Evolutionary conservation across 768 basidiomycete genomes (phyloP).

Genomic region (Suillus discolor): DNA sequence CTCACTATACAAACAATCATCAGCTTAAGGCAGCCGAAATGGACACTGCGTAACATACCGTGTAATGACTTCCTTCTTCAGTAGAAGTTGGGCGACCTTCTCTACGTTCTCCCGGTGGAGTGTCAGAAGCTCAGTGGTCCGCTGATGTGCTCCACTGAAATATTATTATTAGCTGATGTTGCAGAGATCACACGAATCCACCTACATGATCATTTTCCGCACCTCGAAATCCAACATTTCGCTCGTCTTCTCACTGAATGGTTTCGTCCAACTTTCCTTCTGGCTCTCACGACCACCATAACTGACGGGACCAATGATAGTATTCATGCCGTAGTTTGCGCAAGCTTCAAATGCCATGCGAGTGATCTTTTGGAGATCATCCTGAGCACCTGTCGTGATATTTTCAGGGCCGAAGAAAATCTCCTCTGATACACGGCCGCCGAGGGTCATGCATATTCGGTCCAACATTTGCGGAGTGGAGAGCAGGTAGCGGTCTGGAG

Average conservation of each 20-base stretch:
- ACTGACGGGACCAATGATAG: constrained; percentile 91
- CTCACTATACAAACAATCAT: constrained; percentile 51
- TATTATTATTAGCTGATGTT: constrained; percentile 13
- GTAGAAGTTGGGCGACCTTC: constrained; percentile 85
- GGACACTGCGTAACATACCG: constrained; percentile 51
- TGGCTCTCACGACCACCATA: constrained; percentile 89
- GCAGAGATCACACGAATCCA: constrained; percentile 16
- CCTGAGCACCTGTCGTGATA: constrained; percentile 98
- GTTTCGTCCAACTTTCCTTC: constrained; percentile 91
- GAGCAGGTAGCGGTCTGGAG: constrained; percentile 93
- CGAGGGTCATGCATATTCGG: constrained; percentile 97
- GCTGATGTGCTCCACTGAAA: constrained; percentile 70
- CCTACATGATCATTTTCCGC: constrained; percentile 90
- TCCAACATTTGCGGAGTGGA: constrained; percentile 94
- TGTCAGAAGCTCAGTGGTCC: constrained; percentile 81
- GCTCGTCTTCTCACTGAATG: constrained; percentile 96
- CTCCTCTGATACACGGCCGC: constrained; percentile 97
- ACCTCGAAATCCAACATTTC: constrained; percentile 92
- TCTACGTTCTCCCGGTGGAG: constrained; percentile 87
- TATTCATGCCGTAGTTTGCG: constrained; percentile 97
- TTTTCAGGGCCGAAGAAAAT: constrained; percentile 92
- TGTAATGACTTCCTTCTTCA: constrained; percentile 96
- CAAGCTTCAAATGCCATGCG: constrained; percentile 96
- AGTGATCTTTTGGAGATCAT: constrained; percentile 97
- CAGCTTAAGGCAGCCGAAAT: constrained; percentile 7